phyloP scores from a whole-genome alignment of 2,329 filamentous ascomycete genomes.

The Fusarium euwallaceae region DNA sequence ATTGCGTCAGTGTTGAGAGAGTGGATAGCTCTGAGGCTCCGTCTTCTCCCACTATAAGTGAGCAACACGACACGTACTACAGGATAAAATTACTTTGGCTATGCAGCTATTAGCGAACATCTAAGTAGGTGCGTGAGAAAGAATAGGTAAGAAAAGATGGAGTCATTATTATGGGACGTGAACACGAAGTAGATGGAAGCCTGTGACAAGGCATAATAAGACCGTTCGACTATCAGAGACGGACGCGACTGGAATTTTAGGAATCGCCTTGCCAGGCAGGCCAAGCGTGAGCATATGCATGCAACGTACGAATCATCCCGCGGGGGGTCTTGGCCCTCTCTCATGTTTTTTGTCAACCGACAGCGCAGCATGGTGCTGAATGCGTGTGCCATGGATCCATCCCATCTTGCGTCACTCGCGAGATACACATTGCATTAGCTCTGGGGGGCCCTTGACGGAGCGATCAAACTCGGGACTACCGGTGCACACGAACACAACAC shows the following conservation, averaged over 20 bases:
- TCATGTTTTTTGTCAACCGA: not conserved
- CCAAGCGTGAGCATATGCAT: slow-evolving; percentile 26
- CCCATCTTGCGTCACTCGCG: not conserved
- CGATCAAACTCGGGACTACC: slow-evolving; percentile 15
- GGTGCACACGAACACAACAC: slow-evolving; percentile 15
- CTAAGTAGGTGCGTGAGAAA: not conserved
- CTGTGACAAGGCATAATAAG: not conserved
- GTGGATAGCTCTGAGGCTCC: not conserved
- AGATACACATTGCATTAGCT: slow-evolving; percentile 6
- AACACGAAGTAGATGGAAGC: not conserved
- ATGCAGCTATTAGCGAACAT: slow-evolving; percentile 29
- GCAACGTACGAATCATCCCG: slow-evolving; percentile 5
- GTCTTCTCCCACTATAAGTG: not conserved
- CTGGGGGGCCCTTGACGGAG: not conserved
- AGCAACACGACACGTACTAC: not conserved
- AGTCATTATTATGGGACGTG: slow-evolving; percentile 16
- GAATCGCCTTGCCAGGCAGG: slow-evolving; percentile 24
- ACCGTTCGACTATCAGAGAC: not conserved
- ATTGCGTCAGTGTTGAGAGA: slow-evolving; percentile 1
- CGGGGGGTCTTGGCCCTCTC: slow-evolving; percentile 1
- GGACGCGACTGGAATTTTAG: slow-evolving; percentile 25
- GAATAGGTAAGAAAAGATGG: slow-evolving; percentile 10
- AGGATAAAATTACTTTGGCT: slow-evolving; percentile 24
- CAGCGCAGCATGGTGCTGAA: not conserved
- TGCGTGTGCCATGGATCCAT: not conserved